Evolutionary conservation across 2,329 filamentous ascomycete species (phyloP), one percentile per base, ranked within the genome.

Genomic region (Cephalotrichum gorgonifer): DNA sequence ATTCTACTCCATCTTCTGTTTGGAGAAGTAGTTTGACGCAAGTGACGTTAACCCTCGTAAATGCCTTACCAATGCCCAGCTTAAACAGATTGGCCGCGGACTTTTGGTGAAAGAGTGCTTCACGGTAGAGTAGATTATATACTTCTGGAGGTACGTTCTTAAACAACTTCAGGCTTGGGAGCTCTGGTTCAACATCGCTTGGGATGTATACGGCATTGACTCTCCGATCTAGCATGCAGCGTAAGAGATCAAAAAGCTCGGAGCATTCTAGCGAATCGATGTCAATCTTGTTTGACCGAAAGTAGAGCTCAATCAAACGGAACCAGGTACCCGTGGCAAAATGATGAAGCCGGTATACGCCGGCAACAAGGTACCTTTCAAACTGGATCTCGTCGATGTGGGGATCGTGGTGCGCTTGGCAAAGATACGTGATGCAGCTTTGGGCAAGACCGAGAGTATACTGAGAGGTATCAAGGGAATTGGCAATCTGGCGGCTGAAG

Each of bases 381-480:
- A 33, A 33, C 20, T 27, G 14, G 5, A 6, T 11, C 23, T n/a
- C 4, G 26, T 44, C 17, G 42, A 46, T 22, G 4, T 35, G 15
- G 27, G n/a, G 15, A 23, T 46, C 44, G 15, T 46, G 44, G 5
- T 46, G 9, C 1, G 20, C 38, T 23, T 38, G 26, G 44, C 44
- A 51, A n/a, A 51, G 38, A 17, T 35, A 50, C 26, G 44, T 54
- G 52, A 46, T 52, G 25, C 50, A 51, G 26, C 27, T 31, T 49
- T 44, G 50, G 26, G 47, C 54, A 49, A 28, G 28, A 30, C 15
- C 44, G 17, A 51, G 20, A 15, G 15, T 38, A 22, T 31, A 12
- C 49, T 47, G 14, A 11, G 9, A 17, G 7, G 45, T 9, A 17
- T 46, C 22, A 35, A 55, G 54, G 23, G 20, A 52, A 17, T 33